Evolutionary conservation across 2,329 filamentous ascomycete genomes (phyloP), one percentile per base, ranked within the genome.

Genomic region (Penicillium sp.): DNA sequence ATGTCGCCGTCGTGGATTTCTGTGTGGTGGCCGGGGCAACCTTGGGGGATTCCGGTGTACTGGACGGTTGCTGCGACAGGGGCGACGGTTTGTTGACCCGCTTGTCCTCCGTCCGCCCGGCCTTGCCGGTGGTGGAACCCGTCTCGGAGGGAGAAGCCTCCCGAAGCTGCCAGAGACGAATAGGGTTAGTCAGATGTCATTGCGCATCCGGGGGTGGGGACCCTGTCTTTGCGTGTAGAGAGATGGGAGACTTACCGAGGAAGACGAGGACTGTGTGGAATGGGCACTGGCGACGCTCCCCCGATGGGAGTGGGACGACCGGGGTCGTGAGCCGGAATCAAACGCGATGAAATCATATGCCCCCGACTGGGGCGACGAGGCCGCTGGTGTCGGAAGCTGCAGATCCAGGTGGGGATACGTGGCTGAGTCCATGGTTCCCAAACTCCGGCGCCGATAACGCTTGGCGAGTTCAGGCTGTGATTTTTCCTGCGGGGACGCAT

Each of bases 401-500:
- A 63, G 65, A 51, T 63, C 63, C 34, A 68, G 51, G 44, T 64
- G 66, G 28, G 65, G 63, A 48, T 72, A 59, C 49, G 66, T 64
- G 45, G 67, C 63, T 38, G 68, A 69, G 56, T 79, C 76, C 51
- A 85, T 71, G 48, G 82, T 85, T 56, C 88, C 88, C 72, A 94
- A 80, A 70, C 90, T 96, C 56, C 90, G 83, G 63, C 90, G 82
- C 59, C 90, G 80, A 69, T 90, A 86, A 63, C 88, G 80, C 69
- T 86, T 89, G 8, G 83, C 80, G 33, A 85, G 78, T 27, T 91
- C 88, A 13, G 80, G 75, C 76, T 81, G 59, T 77, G 74, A 50
- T 38, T 60, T 63, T 39, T 69, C 64, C 4, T 52, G 51, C 33
- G 88, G 63, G 47, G 83, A 79, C 64, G 83, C 81, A 58, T 93